phyloP scores from a whole-genome alignment of 2,329 filamentous ascomycete species.

The Alternaria sp. region DNA sequence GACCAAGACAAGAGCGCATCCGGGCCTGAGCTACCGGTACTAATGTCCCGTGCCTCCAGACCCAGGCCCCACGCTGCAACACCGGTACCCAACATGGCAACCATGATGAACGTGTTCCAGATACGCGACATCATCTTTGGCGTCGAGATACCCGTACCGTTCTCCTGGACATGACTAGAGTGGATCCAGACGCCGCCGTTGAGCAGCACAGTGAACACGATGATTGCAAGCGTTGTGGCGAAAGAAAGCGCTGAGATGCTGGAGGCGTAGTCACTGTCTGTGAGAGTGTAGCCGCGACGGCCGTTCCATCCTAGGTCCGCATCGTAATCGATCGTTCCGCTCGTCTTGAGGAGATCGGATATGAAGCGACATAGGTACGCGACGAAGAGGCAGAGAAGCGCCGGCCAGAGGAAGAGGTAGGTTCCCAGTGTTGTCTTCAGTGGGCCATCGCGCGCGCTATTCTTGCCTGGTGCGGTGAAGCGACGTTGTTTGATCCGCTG shows the following conservation, averaged over 20 bases:
- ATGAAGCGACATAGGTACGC: constrained; percentile 8
- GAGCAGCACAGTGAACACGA: constrained; percentile 7
- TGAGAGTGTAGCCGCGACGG: not conserved
- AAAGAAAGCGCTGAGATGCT: constrained; percentile 2
- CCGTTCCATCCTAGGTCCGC: constrained; percentile 5
- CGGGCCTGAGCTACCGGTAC: not conserved
- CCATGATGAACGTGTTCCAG: constrained; percentile 8
- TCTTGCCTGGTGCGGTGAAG: constrained; percentile 1
- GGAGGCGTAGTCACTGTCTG: not conserved
- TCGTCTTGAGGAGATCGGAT: constrained; percentile 5
- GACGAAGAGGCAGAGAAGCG: constrained; percentile 6
- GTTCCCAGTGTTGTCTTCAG: constrained; percentile 6
- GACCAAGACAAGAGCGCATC: constrained; percentile 4
- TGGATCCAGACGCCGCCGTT: constrained; percentile 10
- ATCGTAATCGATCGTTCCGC: constrained; percentile 1
- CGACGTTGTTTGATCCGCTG: not conserved
- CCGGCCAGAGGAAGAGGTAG: constrained; percentile 9
- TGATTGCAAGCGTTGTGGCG: not conserved
- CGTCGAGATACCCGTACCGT: constrained; percentile 2
- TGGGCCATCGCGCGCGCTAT: constrained; percentile 1
- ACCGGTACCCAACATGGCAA: constrained; percentile 6
- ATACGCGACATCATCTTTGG: constrained; percentile 1
- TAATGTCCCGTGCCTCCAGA: not conserved
- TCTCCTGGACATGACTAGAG: constrained; percentile 6
- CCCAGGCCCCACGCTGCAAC: constrained; percentile 8